Base-by-base conservation (phyloP, 495 filamentous ascomycete genomes). In the Xylaria bambusicola region DNA sequence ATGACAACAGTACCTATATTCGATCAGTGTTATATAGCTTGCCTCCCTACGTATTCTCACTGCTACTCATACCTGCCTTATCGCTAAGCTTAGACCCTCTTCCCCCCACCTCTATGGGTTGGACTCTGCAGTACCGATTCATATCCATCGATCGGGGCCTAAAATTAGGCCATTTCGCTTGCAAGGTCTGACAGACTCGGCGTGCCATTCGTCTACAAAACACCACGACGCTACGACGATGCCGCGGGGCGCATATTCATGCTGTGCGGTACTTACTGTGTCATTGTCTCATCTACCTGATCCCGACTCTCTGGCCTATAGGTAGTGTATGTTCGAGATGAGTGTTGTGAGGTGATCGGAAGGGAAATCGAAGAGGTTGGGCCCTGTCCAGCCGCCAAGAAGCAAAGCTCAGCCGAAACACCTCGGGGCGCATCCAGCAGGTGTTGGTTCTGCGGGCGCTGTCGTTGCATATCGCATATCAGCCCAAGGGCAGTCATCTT, bases 91-190 rank as follows among this genome's bases (percentile, higher is more conserved):
- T 33, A 5, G 10, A 10, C 5, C 29, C 36, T 13, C 36, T 15
- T 6, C 36, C 36, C 12, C 3, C 15, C 36, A 6, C 36, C 36
- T 13, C 36, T 9, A 3, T 13, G 36, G 36, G 15, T 3, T 6
- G 36, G 13, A 6, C 36, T 38, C 12, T 38, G 36, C 36, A 44
- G 41, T 44, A 17, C 41, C 41, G 41, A 44, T 53, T 53, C 50
- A 53, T 40, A 53, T 35, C 45, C 40, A 46, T 46, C 41, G 41
- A n/a, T n/a, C n/a, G n/a, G n/a, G 41, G 41, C 52, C 52, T 56
- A 48, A 56, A 48, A 56, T 56, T 56, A 58, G 44, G 45, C 46
- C 41, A 58, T 58, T 42, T 58, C 55, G 55, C 55, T 49, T 40
- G 33, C 12, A 42, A 9, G 45, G 36, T 31, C 7, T 7, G 15